These are phyloP conservation scores for Diaporthe longicolla DNA, from an alignment of 2,329 filamentous ascomycete genomes.

Conservation along the genomic window DNA sequence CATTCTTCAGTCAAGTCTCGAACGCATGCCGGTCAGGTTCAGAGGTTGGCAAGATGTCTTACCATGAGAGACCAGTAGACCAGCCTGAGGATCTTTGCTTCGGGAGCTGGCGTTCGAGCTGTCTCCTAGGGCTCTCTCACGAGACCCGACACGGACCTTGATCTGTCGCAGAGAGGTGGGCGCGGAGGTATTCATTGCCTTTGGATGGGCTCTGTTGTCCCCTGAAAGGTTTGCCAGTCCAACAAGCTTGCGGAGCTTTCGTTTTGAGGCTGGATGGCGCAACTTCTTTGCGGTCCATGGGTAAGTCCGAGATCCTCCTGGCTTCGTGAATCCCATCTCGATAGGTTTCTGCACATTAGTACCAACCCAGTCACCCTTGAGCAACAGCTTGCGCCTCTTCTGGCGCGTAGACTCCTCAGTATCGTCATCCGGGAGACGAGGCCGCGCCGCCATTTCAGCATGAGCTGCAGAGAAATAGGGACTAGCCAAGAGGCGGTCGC, in stretches of 20 bases:
- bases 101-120: slow-evolving; percentile 40
- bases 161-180: slow-evolving; percentile 44
- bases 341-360: slow-evolving; percentile 52
- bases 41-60: neutral
- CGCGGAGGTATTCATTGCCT: neutral
- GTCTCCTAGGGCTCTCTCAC: slow-evolving; percentile 49
- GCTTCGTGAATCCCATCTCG: slow-evolving; percentile 47
- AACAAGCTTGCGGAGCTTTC: slow-evolving; percentile 36
- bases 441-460: neutral
- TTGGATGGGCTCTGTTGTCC: slow-evolving; percentile 12
- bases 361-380: slow-evolving; percentile 54
- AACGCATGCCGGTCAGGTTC: neutral
- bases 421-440: neutral
- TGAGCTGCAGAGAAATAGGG: slow-evolving; percentile 22
- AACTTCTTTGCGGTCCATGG: slow-evolving; percentile 46
- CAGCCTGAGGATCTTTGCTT: slow-evolving; percentile 22
- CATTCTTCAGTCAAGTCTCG: neutral
- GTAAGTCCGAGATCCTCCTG: slow-evolving; percentile 43
- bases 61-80: neutral
- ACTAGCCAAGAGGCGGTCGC: slow-evolving; percentile 16
- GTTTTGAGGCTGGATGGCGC: slow-evolving; percentile 37
- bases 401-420: slow-evolving; percentile 42
- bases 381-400: slow-evolving; percentile 51
- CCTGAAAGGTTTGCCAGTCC: slow-evolving; percentile 19
- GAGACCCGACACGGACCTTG: slow-evolving; percentile 54